phyloP scores from a whole-genome alignment of 805 yeast species.

The Lipomyces kockii region DNA sequence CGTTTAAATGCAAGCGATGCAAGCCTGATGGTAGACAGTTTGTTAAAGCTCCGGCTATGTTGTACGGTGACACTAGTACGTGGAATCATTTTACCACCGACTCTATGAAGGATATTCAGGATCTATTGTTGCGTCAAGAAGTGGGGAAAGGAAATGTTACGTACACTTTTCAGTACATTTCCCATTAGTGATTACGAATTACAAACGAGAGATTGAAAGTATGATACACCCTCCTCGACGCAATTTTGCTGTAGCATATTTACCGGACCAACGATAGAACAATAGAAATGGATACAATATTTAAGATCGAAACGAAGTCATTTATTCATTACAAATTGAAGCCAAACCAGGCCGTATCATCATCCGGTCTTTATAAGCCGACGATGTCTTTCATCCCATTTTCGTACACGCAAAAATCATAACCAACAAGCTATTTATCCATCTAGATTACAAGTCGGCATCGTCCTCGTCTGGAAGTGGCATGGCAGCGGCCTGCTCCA shows the following conservation, averaged over 20 bases:
- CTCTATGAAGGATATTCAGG: conserved; percentile 69
- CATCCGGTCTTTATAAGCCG: neutral
- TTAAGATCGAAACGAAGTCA: conserved; percentile 1
- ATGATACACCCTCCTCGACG: neutral
- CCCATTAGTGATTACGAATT: conserved; percentile 55
- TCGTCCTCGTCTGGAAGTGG: conserved; percentile 99
- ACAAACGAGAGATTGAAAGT: neutral
- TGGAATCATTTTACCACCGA: conserved; percentile 88
- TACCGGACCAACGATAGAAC: neutral
- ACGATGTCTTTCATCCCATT: neutral
- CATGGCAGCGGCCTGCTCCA: conserved; percentile 99
- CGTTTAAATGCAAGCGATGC: conserved; percentile 88
- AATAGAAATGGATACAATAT: neutral
- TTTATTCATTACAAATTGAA: conserved; percentile 1
- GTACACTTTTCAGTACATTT: conserved; percentile 90
- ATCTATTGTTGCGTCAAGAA: conserved; percentile 77
- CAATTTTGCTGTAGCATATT: neutral
- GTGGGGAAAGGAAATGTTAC: conserved; percentile 68
- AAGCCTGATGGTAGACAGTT: conserved; percentile 59
- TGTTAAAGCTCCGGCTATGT: conserved; percentile 76
- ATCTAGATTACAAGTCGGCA: conserved; percentile 78
- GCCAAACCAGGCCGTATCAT: neutral
- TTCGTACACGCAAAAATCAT: conserved; percentile 1
- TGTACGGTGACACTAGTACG: conserved; percentile 96
- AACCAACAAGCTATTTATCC: neutral